These are phyloP conservation scores for Colletotrichum costaricense DNA, from an alignment of 2,329 filamentous ascomycete species.

Conservation along the genomic window DNA sequence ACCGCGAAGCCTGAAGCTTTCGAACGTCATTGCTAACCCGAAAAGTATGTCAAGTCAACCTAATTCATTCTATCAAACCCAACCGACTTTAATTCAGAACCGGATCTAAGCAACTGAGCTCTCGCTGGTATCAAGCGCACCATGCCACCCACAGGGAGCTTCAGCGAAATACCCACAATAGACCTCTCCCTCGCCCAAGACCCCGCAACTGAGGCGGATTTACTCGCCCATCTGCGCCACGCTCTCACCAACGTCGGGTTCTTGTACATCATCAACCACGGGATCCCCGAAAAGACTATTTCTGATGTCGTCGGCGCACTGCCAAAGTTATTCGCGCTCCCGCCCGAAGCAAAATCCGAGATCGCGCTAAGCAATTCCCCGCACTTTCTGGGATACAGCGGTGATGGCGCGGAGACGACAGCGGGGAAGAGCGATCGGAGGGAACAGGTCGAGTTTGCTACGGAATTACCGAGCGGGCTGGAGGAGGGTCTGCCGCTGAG, in stretches of 20 bases:
- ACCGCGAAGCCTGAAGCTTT: background rate
- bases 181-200: conserved; percentile 57
- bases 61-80: too few species aligned
- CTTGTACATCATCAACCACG: conserved; percentile 63
- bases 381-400: conserved; percentile 71
- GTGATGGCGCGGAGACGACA: conserved; percentile 65
- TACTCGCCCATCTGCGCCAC: conserved; percentile 56
- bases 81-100: too few species aligned
- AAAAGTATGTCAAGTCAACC: too few species aligned
- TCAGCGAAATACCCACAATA: conserved; percentile 58
- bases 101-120: too few species aligned
- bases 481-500: conserved; percentile 47
- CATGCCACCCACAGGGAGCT: conserved; percentile 35
- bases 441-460: conserved; percentile 72
- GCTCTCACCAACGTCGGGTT: conserved; percentile 64
- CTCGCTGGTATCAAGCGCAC: too few species aligned
- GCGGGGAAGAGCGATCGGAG: conserved; percentile 61
- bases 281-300: conserved; percentile 50
- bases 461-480: conserved; percentile 58
- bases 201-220: conserved; percentile 43
- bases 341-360: conserved; percentile 48
- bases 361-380: conserved; percentile 64
- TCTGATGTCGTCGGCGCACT: conserved; percentile 51
- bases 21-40: background rate
- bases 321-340: conserved; percentile 56